phyloP scores from a whole-genome alignment of 108 stramenopile genomes.

The Aurantiochytrium sp. region DNA sequence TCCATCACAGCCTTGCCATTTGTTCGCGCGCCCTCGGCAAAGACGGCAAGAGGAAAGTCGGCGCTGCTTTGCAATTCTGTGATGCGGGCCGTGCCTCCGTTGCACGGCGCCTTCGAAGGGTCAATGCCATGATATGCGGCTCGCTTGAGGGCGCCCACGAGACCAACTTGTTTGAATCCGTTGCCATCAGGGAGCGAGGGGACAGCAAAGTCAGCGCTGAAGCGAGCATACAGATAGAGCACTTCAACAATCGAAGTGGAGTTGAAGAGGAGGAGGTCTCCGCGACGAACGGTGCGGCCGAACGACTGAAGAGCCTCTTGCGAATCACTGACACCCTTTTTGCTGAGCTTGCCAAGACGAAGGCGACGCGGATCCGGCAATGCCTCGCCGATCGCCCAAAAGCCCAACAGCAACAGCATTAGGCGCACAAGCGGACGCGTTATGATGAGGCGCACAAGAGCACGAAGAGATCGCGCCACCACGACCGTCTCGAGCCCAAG shows the following conservation, averaged over 20 bases:
- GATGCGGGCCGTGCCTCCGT: neutral
- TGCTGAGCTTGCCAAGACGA: neutral
- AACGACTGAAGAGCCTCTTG: neutral
- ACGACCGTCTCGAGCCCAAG: neutral
- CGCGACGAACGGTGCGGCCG: neutral
- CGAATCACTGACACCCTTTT: neutral
- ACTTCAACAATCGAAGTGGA: neutral
- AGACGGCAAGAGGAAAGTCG: neutral
- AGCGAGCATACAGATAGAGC: neutral
- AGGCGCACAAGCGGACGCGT: neutral
- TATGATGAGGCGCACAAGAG: neutral
- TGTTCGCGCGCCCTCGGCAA: neutral
- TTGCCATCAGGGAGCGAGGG: neutral
- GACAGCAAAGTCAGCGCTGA: neutral
- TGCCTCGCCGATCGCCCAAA: neutral
- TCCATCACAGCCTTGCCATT: neutral
- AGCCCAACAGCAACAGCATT: neutral
- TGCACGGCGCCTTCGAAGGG: neutral
- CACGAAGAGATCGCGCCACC: neutral
- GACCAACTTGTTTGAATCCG: neutral
- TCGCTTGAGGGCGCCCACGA: neutral
- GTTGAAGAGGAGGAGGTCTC: neutral
- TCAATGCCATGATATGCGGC: neutral
- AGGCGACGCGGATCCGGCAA: neutral
- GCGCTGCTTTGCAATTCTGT: neutral